Base-by-base conservation (phyloP, 2,329 filamentous ascomycete species). In the Ophiocordyceps sinensis region DNA sequence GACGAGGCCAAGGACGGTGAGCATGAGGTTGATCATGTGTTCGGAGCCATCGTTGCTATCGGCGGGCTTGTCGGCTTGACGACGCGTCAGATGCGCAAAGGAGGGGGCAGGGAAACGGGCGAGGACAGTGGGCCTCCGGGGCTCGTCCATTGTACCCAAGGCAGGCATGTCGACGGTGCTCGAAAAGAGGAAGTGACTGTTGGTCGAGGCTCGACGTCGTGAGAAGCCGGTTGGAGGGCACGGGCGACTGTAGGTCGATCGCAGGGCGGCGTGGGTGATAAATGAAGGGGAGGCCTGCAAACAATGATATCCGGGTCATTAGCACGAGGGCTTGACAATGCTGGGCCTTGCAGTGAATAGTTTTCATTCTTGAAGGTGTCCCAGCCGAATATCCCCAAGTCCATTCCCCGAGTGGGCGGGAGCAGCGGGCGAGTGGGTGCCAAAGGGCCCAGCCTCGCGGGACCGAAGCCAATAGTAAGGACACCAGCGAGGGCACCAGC, bases 1-100 rank as follows among this genome's bases (percentile, higher is more conserved):
- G 51, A 89, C 67, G 37, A 98, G 70, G 47, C 80, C 79, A 51
- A 96, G 70, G 42, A 96, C 73, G 44, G 77, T 73, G 52, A 94
- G 82, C 57, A 94, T 67, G 36, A 94, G 75, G 56, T 85, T 79
- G 59, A 88, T 70, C 65, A 83, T 78, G 45, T 68, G 75, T 50
- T 82, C 66, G 51, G 67, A 64, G 44, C 63, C 64, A 48, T 70
- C 66, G 45, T 57, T 57, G 44, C 64, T 53, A 45, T 62, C 63
- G 51, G 45, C 42, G 15, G 23, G 37, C 23, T 38, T 40, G 28
- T 32, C 36, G 36, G n/a, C 6, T 28, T 32, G 14, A 28, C 46
- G 46, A 28, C 45, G 46, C 21, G 34, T 29, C 28, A 47, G 31
- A 29, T 41, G 38, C 8, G 37, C 31, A 35, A 45, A 44, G 6